Evolutionary conservation across 2,329 filamentous ascomycete species (phyloP).

Genomic region (Arthrobotrys iridis): DNA sequence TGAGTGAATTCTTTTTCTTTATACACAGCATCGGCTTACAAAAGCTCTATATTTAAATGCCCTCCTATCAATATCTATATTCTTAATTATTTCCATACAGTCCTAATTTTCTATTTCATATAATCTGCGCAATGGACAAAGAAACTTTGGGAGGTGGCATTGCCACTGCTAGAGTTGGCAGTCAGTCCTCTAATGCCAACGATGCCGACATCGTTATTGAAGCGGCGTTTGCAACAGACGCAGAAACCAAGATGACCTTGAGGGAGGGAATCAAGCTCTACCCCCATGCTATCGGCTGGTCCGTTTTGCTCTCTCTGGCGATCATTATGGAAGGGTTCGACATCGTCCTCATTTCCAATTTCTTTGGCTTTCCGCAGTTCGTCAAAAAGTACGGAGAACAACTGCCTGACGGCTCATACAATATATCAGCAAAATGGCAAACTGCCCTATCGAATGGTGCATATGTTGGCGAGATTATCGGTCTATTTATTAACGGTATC

Average conservation of each 20-base stretch:
- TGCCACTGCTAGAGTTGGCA: not conserved
- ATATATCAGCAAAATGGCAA: slow-evolving; percentile 72
- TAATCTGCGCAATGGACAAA: slow-evolving; percentile 19
- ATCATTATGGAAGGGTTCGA: slow-evolving; percentile 65
- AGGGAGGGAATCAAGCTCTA: slow-evolving; percentile 58
- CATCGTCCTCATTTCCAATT: slow-evolving; percentile 60
- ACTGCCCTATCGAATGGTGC: slow-evolving; percentile 69
- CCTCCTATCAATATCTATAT: not conserved
- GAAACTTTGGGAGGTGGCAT: slow-evolving; percentile 21
- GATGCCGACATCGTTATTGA: slow-evolving; percentile 25
- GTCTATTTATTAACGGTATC: slow-evolving; percentile 55
- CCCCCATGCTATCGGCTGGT: slow-evolving; percentile 65
- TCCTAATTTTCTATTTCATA: not conserved
- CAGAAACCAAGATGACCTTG: slow-evolving; percentile 77
- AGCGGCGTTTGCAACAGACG: slow-evolving; percentile 43
- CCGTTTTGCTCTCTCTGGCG: slow-evolving; percentile 64
- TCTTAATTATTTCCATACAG: not conserved
- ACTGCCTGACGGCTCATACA: slow-evolving; percentile 64
- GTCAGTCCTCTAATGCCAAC: not conserved
- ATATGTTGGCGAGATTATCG: slow-evolving; percentile 55
- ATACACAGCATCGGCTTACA: slow-evolving; percentile 16
- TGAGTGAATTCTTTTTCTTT: slow-evolving; percentile 28
- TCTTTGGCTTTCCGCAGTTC: slow-evolving; percentile 68
- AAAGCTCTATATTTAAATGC: not conserved
- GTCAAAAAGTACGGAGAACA: slow-evolving; percentile 69